These are phyloP conservation scores for Gaeumannomyces tritici DNA, from an alignment of 2,329 filamentous ascomycete species.

Conservation along the genomic window DNA sequence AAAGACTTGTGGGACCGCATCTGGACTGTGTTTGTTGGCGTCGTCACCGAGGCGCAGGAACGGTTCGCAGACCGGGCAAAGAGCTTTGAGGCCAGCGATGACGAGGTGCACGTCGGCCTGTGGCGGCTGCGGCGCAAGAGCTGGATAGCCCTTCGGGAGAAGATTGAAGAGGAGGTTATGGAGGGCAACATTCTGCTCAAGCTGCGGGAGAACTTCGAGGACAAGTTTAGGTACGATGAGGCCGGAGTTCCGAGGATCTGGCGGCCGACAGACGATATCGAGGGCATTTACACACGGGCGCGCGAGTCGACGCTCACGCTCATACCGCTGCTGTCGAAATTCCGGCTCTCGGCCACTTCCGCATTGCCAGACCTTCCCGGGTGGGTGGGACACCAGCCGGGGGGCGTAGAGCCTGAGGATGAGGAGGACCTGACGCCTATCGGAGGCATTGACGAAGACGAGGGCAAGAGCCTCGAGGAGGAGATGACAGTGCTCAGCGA, in stretches of 20 bases:
- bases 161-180: conserved; percentile 95
- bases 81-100: conserved; percentile 85
- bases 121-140: conserved; percentile 92
- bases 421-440: conserved; percentile 86
- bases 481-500: conserved; percentile 94
- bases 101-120: conserved; percentile 84
- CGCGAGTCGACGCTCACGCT: conserved; percentile 86
- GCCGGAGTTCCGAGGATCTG: conserved; percentile 91
- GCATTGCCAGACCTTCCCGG: conserved; percentile 70
- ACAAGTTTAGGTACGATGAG: conserved; percentile 98
- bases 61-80: conserved; percentile 82
- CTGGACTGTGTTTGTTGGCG: conserved; percentile 75
- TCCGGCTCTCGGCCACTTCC: conserved; percentile 67
- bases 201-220: conserved; percentile 95
- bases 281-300: conserved; percentile 86
- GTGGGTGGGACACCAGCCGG: conserved; percentile 74
- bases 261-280: conserved; percentile 94
- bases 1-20: conserved; percentile 93
- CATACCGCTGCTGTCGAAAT: conserved; percentile 79
- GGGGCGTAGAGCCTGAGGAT: conserved; percentile 66
- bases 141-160: conserved; percentile 81
- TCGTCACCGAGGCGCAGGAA: conserved; percentile 75
- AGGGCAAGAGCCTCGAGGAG: conserved; percentile 88
- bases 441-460: conserved; percentile 88
- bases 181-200: conserved; percentile 94